Base-by-base conservation (phyloP, 495 filamentous ascomycete species). In the Trypethelium eluteriae region DNA sequence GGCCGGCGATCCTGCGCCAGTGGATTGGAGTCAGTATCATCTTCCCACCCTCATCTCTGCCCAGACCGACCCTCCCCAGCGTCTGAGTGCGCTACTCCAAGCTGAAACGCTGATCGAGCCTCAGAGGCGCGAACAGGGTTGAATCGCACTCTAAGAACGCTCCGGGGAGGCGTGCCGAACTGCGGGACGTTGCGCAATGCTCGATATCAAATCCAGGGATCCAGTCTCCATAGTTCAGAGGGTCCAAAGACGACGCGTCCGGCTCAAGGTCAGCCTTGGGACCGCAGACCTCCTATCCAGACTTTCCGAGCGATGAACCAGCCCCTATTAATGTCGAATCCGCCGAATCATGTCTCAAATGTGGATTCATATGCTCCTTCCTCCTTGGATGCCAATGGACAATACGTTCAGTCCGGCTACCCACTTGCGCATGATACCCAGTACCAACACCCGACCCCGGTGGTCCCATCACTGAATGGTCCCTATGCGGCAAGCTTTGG, bases 71-170 rank as follows among this genome's bases (percentile, higher is more conserved):
- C 53, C 34, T 59, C 25, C 11, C 53, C 5, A 59, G 53, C 53
- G 25, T 59, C 53, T 32, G 53, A 36, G n/a, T 5, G 49, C 49
- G 32, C 53, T 36, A 59, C 53, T 34, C 7, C 32, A 32, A 7
- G 53, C 53, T 59, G 53, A 59, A 59, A 59, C 53, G 53, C 53
- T 59, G 53, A 59, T 34, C 53, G 53, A 18, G 53, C 53, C 36
- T 10, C 2, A 11, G 18, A 18, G 7, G 53, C 53, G 49, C 53
- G 53, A 36, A 34, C 53, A 59, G 53, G 53, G 53, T 59, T 59
- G 18, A 10, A 32, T 5, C 11, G 41, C 41, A 44, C 7, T 7
- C 41, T 44, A 14, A 44, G 14, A 44, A 7, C 6, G 6, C 41
- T 44, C 41, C 41, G 41, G 14, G 41, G 41, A 7, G 41, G 41